Percentiles rank a stretch among this genome's conserved stretches.
Conservation (phyloP, 2,329 filamentous ascomycete genomes). For the Fulvia fulva region DNA sequence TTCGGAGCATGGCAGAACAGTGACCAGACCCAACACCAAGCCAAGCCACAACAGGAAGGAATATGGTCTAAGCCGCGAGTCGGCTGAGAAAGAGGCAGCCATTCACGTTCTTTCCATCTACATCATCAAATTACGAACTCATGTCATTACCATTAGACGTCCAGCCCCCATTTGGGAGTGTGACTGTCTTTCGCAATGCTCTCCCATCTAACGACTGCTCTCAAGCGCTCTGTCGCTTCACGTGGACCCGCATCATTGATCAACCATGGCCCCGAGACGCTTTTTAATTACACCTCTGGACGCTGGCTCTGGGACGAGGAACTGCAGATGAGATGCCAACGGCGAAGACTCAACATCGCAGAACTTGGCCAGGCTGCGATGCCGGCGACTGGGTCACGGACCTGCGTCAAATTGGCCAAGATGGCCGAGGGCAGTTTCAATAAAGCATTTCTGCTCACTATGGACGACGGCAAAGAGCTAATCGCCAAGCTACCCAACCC, state of each 20-base stretch:
- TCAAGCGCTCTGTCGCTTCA: constrained; percentile 6
- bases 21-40: too few species aligned
- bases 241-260: not conserved
- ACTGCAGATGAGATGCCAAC: not conserved
- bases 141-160: too few species aligned
- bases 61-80: too few species aligned
- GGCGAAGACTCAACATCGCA: constrained; percentile 28
- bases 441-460: constrained; percentile 34
- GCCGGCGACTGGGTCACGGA: constrained; percentile 24
- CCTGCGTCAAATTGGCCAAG: constrained; percentile 30
- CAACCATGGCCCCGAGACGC: constrained; percentile 3
- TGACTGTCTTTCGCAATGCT: not conserved
- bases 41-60: too few species aligned
- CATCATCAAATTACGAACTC: too few species aligned
- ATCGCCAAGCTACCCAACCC: constrained; percentile 39
- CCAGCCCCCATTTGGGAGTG: not conserved
- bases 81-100: too few species aligned
- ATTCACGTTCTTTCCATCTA: too few species aligned
- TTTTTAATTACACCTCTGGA: constrained; percentile 3
- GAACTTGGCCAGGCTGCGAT: constrained; percentile 29
- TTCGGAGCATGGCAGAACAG: too few species aligned
- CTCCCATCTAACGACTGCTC: not conserved
- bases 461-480: constrained; percentile 35
- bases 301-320: constrained; percentile 12
- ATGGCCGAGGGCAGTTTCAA: constrained; percentile 36